phyloP scores from a whole-genome alignment of 441 rosid genomes.

The Pelargonium myrrhifolium region DNA sequence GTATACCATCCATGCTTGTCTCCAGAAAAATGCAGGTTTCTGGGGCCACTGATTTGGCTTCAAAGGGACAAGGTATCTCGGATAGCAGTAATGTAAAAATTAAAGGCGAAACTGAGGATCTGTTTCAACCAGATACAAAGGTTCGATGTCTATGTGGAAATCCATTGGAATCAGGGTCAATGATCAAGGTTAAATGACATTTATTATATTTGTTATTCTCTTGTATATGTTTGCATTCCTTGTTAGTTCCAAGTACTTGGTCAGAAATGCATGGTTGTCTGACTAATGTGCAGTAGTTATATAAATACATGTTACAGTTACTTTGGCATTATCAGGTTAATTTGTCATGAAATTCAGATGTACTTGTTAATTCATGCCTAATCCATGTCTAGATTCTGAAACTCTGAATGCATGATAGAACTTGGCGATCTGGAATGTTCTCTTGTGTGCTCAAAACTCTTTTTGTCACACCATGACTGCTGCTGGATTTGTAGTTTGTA shows the following conservation, averaged over 20 bases:
- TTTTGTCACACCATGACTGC: too few relatives aligned
- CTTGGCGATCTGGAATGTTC: too few relatives aligned
- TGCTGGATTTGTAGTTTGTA: too few relatives aligned
- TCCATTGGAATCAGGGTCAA: slow-evolving; percentile 58
- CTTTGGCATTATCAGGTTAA: neutral
- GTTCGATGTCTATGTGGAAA: slow-evolving; percentile 93
- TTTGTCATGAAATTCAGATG: slow-evolving; percentile 4
- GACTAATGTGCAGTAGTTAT: neutral
- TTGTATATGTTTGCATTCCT: slow-evolving; percentile 6
- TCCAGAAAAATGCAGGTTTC: slow-evolving; percentile 88
- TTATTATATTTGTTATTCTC: neutral
- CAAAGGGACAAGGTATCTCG: slow-evolving; percentile 64
- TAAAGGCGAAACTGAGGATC: slow-evolving; percentile 66
- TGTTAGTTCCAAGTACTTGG: neutral
- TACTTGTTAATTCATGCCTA: neutral
- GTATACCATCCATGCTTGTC: slow-evolving; percentile 5
- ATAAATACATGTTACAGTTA: neutral
- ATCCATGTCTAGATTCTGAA: slow-evolving; percentile 3
- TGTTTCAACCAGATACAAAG: slow-evolving; percentile 44
- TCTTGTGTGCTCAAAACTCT: too few relatives aligned
- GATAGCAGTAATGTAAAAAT: slow-evolving; percentile 53
- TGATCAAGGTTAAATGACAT: slow-evolving; percentile 51
- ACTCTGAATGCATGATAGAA: too few relatives aligned
- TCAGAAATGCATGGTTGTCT: neutral
- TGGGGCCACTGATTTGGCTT: slow-evolving; percentile 82